Evolutionary conservation across 495 filamentous ascomycete species (phyloP).

Genomic region (Penicillium silybi): DNA sequence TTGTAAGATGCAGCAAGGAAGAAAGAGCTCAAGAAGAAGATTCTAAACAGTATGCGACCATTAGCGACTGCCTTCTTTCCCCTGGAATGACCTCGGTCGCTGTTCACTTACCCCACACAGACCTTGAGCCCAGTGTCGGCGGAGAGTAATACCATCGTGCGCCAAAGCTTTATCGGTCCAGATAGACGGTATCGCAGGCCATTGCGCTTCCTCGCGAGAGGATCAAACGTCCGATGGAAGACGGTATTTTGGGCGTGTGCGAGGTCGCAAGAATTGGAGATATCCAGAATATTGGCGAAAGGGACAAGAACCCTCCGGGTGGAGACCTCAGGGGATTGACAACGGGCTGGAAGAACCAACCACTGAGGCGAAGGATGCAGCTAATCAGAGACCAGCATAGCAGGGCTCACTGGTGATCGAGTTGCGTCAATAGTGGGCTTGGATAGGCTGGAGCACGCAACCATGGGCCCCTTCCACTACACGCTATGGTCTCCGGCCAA

Average conservation of each 20-base stretch:
- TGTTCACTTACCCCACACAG: conserved; percentile 34
- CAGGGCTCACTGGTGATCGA: conserved; percentile 12
- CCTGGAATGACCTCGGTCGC: not conserved
- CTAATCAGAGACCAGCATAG: conserved; percentile 11
- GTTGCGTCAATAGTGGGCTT: conserved; percentile 21
- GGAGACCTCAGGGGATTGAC: conserved; percentile 24
- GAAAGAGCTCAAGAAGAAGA: conserved; percentile 33
- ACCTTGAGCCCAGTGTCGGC: conserved; percentile 34
- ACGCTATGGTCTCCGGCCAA: conserved; percentile 6
- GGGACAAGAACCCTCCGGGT: conserved; percentile 8
- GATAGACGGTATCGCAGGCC: conserved; percentile 1
- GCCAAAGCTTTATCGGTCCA: conserved; percentile 9
- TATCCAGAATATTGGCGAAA: conserved; percentile 1
- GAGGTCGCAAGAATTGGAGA: not conserved
- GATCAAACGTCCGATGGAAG: not conserved
- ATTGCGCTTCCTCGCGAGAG: conserved; percentile 11
- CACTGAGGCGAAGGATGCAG: not conserved
- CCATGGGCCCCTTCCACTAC: conserved; percentile 12
- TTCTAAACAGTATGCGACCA: conserved; percentile 17
- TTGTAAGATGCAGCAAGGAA: conserved; percentile 34
- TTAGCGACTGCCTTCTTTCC: not conserved
- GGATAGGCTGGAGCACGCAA: conserved; percentile 11
- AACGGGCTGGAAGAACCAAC: not conserved
- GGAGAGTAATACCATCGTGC: conserved; percentile 32
- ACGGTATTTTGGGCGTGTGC: conserved; percentile 1